These are phyloP conservation scores for Metarhizium guizhouense DNA, from an alignment of 2,329 filamentous ascomycete genomes.

Conservation along the genomic window DNA sequence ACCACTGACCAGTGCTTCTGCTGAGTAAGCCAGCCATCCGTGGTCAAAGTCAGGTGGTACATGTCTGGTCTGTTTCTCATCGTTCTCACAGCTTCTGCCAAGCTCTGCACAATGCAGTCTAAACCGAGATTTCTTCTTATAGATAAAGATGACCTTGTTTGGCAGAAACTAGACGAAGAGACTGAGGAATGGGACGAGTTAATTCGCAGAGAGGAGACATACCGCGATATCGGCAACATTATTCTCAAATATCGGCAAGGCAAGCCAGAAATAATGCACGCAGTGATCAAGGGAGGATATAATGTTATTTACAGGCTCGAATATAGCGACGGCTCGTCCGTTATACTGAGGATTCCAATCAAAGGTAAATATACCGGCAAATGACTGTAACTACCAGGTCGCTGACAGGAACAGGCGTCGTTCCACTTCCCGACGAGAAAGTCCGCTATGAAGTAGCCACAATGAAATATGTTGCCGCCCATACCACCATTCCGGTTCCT, in stretches of 20 bases:
- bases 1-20: too few relatives aligned
- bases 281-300: slow-evolving; percentile 1
- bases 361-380: background rate
- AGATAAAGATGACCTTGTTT: slow-evolving; percentile 14
- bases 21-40: too few relatives aligned
- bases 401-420: slow-evolving; percentile 20
- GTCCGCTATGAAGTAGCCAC: slow-evolving; percentile 24
- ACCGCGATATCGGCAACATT: slow-evolving; percentile 9
- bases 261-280: slow-evolving; percentile 10
- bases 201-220: slow-evolving; percentile 6
- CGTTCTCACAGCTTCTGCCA: background rate
- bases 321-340: slow-evolving; percentile 1
- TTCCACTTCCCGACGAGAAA: slow-evolving; percentile 26
- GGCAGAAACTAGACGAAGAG: slow-evolving; percentile 13
- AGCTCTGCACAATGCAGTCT: background rate
- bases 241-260: slow-evolving; percentile 14
- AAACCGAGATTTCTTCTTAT: slow-evolving; percentile 10
- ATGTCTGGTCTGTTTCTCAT: background rate
- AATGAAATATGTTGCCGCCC: slow-evolving; percentile 21
- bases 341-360: background rate
- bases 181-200: slow-evolving; percentile 12
- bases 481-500: slow-evolving; percentile 26
- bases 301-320: slow-evolving; percentile 3
- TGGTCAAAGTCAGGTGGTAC: too few relatives aligned
- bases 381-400: slow-evolving; percentile 16